phyloP scores from a whole-genome alignment of 176 grass and related monocot genomes.

The Rhynchospora tenuis region DNA sequence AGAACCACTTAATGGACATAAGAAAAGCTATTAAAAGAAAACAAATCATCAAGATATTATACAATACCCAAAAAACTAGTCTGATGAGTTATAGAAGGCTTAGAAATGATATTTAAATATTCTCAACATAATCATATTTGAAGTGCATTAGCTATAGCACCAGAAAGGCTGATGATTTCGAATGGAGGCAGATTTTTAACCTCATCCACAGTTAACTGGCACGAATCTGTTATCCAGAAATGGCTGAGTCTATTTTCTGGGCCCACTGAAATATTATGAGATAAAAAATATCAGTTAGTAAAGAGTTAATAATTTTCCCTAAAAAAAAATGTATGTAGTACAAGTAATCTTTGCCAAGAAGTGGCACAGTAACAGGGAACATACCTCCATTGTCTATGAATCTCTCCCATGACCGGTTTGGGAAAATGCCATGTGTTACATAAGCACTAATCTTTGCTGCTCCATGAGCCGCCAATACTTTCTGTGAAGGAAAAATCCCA shows the following conservation, averaged over 20 bases:
- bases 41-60: background rate
- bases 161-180: conserved; percentile 84
- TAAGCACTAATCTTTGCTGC: conserved; percentile 96
- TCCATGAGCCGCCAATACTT: conserved; percentile 85
- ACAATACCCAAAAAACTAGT: background rate
- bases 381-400: conserved; percentile 85
- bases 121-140: conserved; percentile 44
- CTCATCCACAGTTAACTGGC: conserved; percentile 63
- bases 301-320: background rate
- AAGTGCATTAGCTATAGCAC: conserved; percentile 66
- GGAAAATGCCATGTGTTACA: conserved; percentile 89
- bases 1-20: background rate
- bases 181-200: conserved; percentile 58
- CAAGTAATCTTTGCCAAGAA: conserved; percentile 20
- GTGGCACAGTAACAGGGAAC: background rate
- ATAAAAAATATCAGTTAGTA: background rate
- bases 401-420: conserved; percentile 75
- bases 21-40: background rate
- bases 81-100: background rate
- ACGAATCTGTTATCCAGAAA: conserved; percentile 98
- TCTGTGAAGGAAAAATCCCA: conserved; percentile 39
- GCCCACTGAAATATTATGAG: conserved; percentile 40
- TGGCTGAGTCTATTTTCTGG: conserved; percentile 54
- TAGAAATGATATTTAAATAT: background rate
- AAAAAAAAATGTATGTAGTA: background rate